A percentile compares a stretch with the other conserved stretches of the same genome.
Conservation (phyloP, 495 filamentous ascomycete species). For the Bathelium albidoporum region DNA sequence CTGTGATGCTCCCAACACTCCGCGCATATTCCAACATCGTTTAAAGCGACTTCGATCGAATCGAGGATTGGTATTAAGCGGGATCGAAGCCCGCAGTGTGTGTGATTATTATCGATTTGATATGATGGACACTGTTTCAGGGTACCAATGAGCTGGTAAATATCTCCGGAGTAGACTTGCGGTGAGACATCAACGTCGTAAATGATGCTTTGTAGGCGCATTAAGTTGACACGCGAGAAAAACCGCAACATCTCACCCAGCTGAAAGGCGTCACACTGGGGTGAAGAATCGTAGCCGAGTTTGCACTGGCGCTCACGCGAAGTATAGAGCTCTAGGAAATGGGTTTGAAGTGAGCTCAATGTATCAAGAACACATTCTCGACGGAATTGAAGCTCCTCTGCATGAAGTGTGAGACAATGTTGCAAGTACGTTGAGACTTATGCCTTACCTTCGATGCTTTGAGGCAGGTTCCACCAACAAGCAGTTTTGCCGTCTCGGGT, state of each 20-base stretch:
- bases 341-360: slow-evolving; percentile 60
- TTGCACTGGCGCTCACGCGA: slow-evolving; percentile 55
- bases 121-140: slow-evolving; percentile 60
- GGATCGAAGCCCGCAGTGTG: slow-evolving; percentile 64
- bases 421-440: slow-evolving; percentile 23
- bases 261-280: slow-evolving; percentile 75
- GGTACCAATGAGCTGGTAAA: slow-evolving; percentile 41
- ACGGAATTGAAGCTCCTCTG: slow-evolving; percentile 59
- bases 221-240: slow-evolving; percentile 41
- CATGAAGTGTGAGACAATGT: background rate
- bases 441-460: slow-evolving; percentile 57
- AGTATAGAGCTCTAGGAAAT: slow-evolving; percentile 61
- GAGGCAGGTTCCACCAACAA: slow-evolving; percentile 65
- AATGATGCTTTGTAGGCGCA: slow-evolving; percentile 32
- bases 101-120: slow-evolving; percentile 68
- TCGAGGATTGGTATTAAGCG: slow-evolving; percentile 59
- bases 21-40: slow-evolving; percentile 36
- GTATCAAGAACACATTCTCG: slow-evolving; percentile 63
- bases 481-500: slow-evolving; percentile 33
- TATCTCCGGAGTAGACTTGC: slow-evolving; percentile 34
- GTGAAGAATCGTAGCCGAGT: slow-evolving; percentile 62
- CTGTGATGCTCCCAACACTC: slow-evolving; percentile 35
- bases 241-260: slow-evolving; percentile 80
- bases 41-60: slow-evolving; percentile 40
- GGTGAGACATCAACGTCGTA: slow-evolving; percentile 21